A percentile compares a stretch with the other conserved stretches of the same genome.
phyloP scores from a whole-genome alignment of 2,329 filamentous ascomycete species.

The Cladophialophora bantiana region DNA sequence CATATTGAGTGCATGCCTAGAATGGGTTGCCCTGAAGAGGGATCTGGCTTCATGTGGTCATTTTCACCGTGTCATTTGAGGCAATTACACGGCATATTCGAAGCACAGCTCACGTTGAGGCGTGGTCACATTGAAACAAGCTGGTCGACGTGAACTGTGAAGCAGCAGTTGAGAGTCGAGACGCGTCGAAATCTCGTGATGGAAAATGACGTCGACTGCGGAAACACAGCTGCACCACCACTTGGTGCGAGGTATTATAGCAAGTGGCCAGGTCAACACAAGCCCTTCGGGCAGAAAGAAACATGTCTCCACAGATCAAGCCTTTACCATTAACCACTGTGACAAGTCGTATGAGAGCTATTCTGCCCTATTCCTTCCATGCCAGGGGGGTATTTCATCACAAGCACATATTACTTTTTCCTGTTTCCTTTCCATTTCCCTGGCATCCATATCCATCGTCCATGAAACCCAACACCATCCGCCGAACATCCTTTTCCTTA shows the following conservation, averaged over 20 bases:
- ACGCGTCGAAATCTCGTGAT: conserved; percentile 7
- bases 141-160: background rate
- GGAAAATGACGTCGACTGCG: conserved; percentile 12
- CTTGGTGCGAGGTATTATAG: no score
- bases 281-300: no score
- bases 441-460: background rate
- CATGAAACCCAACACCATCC: background rate
- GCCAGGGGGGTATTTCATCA: conserved; percentile 2
- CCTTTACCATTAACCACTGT: background rate
- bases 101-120: background rate
- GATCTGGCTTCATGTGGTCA: conserved; percentile 3
- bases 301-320: no score
- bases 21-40: background rate
- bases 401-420: background rate
- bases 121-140: background rate
- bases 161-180: background rate
- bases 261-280: no score
- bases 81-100: background rate
- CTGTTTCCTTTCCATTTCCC: background rate
- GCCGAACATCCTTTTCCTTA: background rate
- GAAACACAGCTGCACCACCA: no score
- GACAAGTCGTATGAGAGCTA: background rate
- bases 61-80: background rate
- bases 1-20: conserved; percentile 20
- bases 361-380: background rate